phyloP scores from a whole-genome alignment of 2,329 filamentous ascomycete genomes.

The Diaporthe longicolla region DNA sequence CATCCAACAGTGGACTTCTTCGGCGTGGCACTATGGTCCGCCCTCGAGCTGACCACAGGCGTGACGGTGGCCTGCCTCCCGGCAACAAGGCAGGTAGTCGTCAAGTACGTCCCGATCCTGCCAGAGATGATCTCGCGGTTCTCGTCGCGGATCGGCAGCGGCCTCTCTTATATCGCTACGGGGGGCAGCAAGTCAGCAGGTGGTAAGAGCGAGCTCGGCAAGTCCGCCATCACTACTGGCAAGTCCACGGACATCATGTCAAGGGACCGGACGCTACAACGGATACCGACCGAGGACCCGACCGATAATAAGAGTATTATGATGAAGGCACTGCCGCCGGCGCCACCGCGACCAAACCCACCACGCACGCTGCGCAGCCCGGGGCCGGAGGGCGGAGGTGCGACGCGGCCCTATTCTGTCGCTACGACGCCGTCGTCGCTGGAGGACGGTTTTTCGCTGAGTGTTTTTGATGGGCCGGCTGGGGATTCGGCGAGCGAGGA shows the following conservation, averaged over 20 bases:
- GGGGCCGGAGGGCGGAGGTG: neutral
- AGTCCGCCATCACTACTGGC: neutral
- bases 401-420: slow-evolving; percentile 6
- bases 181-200: neutral
- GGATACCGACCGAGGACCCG: slow-evolving; percentile 24
- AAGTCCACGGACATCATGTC: slow-evolving; percentile 19
- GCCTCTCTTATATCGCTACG: neutral
- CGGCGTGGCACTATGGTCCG: slow-evolving; percentile 33
- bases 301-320: neutral
- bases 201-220: slow-evolving; percentile 1
- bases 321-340: neutral
- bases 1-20: slow-evolving; percentile 29
- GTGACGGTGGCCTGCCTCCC: slow-evolving; percentile 34
- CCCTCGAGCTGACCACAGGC: slow-evolving; percentile 30
- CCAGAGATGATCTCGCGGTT: slow-evolving; percentile 12
- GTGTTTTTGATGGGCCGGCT: neutral
- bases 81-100: slow-evolving; percentile 17
- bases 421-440: slow-evolving; percentile 13
- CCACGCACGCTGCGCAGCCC: neutral
- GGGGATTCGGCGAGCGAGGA: slow-evolving; percentile 9
- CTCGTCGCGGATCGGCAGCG: slow-evolving; percentile 1
- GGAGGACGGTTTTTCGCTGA: neutral
- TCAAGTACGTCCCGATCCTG: slow-evolving; percentile 26
- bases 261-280: slow-evolving; percentile 3
- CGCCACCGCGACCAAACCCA: neutral